Percentiles rank a stretch among this genome's conserved stretches.
Conservation (phyloP, 345 rosid genomes). For the Lagerstroemia speciosa region DNA sequence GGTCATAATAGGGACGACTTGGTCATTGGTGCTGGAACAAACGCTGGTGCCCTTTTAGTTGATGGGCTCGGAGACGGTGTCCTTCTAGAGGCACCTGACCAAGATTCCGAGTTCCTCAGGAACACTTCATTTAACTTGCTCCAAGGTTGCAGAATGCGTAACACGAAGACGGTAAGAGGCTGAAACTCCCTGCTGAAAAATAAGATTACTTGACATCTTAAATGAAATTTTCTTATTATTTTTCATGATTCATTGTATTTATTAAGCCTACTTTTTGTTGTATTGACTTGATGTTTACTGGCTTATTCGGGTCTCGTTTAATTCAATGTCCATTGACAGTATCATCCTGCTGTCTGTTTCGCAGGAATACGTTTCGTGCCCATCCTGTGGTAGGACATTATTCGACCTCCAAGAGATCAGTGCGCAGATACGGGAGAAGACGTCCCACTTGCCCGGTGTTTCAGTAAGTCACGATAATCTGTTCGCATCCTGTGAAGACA, state of each 20-base stretch:
- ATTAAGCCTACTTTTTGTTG: not conserved
- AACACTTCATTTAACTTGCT: constrained; percentile 86
- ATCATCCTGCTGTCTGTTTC: no score
- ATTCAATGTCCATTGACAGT: no score
- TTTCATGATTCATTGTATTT: no score
- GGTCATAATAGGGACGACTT: constrained; percentile 66
- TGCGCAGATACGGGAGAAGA: constrained; percentile 83
- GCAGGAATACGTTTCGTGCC: constrained; percentile 96
- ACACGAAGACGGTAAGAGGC: constrained; percentile 78
- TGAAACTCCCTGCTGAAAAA: not conserved
- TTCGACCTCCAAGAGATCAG: constrained; percentile 96
- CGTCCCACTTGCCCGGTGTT: constrained; percentile 94
- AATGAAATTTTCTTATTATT: not conserved
- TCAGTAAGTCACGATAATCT: constrained; percentile 37
- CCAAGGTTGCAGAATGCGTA: constrained; percentile 99
- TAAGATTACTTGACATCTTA: no score
- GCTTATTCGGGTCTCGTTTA: not conserved
- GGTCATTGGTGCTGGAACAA: constrained; percentile 82
- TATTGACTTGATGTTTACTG: not conserved
- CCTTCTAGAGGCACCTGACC: constrained; percentile 72
- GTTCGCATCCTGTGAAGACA: not conserved
- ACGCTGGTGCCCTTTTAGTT: constrained; percentile 79
- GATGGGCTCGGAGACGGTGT: constrained; percentile 98
- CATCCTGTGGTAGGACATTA: constrained; percentile 94
- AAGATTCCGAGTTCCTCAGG: constrained; percentile 84